Percentiles rank a stretch among this genome's conserved stretches.
phyloP scores from a whole-genome alignment of 106 monocot genomes.

The Iris macrosiphon region DNA sequence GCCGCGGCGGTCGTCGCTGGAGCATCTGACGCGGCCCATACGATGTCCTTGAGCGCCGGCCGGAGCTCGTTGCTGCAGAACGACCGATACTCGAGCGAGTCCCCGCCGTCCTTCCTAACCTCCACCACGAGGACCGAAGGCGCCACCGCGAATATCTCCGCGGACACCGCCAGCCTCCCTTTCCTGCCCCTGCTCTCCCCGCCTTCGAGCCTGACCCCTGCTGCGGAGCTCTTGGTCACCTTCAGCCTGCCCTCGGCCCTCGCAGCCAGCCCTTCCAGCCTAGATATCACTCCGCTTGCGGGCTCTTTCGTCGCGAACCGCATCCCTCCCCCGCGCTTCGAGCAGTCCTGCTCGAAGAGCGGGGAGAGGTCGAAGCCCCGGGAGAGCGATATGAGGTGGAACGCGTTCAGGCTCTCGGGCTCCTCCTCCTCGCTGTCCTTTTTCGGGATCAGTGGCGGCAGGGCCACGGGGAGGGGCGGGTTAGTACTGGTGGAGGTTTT shows the following conservation, averaged over 20 bases:
- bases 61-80: constrained; percentile 63
- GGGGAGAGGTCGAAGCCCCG: constrained; percentile 65
- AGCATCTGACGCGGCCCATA: constrained; percentile 33
- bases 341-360: constrained; percentile 29
- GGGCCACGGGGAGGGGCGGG: neutral
- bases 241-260: constrained; percentile 29
- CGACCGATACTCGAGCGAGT: constrained; percentile 37
- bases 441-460: neutral
- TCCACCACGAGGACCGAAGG: constrained; percentile 56
- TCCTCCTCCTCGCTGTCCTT: constrained; percentile 17
- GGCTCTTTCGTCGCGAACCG: constrained; percentile 52
- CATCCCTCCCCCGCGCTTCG: constrained; percentile 31
- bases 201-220: constrained; percentile 44
- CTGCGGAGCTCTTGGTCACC: constrained; percentile 43
- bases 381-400: constrained; percentile 75
- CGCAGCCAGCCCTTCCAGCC: constrained; percentile 43
- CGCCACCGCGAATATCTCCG: constrained; percentile 57
- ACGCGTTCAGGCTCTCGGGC: constrained; percentile 54
- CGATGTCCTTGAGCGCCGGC: constrained; percentile 62
- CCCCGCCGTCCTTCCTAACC: constrained; percentile 48
- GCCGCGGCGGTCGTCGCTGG: constrained; percentile 1
- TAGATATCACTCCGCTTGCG: constrained; percentile 41
- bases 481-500: constrained; percentile 3
- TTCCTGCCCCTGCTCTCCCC: constrained; percentile 26
- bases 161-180: constrained; percentile 45